Percentiles rank a stretch among this genome's conserved stretches.
Conservation (phyloP, 345 rosid species). For the Salix caprea region DNA sequence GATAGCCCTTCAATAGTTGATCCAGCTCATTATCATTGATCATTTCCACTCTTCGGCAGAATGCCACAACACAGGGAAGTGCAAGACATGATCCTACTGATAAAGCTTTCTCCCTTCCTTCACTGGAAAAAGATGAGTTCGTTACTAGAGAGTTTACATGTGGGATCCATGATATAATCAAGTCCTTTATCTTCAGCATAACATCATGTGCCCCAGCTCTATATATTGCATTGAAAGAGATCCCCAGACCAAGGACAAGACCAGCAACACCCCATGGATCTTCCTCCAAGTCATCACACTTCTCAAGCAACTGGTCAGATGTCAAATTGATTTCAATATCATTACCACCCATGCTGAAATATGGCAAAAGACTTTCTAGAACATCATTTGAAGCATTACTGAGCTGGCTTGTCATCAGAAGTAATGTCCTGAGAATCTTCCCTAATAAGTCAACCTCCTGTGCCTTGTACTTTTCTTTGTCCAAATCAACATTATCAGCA, state of each 20-base stretch:
- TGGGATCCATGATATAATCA: constrained; percentile 78
- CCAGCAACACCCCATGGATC: constrained; percentile 94
- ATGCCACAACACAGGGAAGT: constrained; percentile 64
- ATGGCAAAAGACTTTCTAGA: constrained; percentile 43
- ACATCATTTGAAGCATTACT: constrained; percentile 41
- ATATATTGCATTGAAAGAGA: constrained; percentile 63
- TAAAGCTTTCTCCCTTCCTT: constrained; percentile 42
- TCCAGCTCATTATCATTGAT: constrained; percentile 55
- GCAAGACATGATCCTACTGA: constrained; percentile 80
- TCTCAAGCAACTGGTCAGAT: constrained; percentile 40
- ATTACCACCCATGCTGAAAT: constrained; percentile 35
- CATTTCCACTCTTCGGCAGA: constrained; percentile 77
- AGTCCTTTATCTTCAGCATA: constrained; percentile 58
- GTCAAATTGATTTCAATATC: constrained; percentile 24
- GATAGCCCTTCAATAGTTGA: constrained; percentile 48
- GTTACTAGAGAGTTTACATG: constrained; percentile 36
- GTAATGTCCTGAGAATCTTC: constrained; percentile 50
- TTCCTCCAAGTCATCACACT: constrained; percentile 60
- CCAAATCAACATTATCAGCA: constrained; percentile 38
- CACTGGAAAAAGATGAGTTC: constrained; percentile 33
- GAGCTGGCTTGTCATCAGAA: constrained; percentile 41
- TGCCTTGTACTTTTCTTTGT: constrained; percentile 45
- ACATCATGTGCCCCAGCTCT: constrained; percentile 71
- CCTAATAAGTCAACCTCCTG: constrained; percentile 63
- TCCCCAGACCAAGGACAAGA: constrained; percentile 79